Conservation (phyloP, 306 rosid genomes). For the Prunus fruticosa region DNA sequence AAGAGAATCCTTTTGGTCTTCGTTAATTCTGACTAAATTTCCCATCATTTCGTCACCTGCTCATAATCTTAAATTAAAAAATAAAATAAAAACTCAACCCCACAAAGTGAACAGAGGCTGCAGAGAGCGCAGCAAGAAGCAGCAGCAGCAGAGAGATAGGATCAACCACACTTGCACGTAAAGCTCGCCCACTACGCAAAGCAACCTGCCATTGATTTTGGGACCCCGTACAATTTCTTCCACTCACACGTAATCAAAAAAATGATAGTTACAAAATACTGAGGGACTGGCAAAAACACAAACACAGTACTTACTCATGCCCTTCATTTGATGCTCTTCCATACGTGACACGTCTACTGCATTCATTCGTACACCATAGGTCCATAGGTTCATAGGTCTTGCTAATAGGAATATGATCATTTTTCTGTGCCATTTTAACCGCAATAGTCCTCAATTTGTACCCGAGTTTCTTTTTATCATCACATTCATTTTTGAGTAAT, state of each 20-base stretch:
- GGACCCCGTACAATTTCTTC: slow-evolving; percentile 2
- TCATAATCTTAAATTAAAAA: background rate
- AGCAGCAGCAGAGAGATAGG: background rate
- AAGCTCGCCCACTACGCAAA: slow-evolving; percentile 35
- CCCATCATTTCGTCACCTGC: slow-evolving; percentile 12
- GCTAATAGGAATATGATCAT: too few relatives aligned
- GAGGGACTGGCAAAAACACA: too few relatives aligned
- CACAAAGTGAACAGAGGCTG: background rate
- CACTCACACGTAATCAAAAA: slow-evolving; percentile 17
- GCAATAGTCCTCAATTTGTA: too few relatives aligned
- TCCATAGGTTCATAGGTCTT: too few relatives aligned
- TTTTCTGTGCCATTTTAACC: too few relatives aligned
- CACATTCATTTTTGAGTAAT: too few relatives aligned
- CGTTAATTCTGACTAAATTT: slow-evolving; percentile 14
- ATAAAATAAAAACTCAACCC: background rate
- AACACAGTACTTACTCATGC: too few relatives aligned
- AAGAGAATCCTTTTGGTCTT: slow-evolving; percentile 33
- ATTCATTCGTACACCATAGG: too few relatives aligned
- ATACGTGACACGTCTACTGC: too few relatives aligned
- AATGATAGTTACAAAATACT: background rate
- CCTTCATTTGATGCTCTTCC: too few relatives aligned
- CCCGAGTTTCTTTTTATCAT: too few relatives aligned
- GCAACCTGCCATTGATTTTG: slow-evolving; percentile 1
- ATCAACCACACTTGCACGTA: slow-evolving; percentile 14
- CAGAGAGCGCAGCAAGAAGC: background rate